These are phyloP conservation scores for Populus hybrid DNA, from an alignment of 441 rosid species.

Conservation along the genomic window DNA sequence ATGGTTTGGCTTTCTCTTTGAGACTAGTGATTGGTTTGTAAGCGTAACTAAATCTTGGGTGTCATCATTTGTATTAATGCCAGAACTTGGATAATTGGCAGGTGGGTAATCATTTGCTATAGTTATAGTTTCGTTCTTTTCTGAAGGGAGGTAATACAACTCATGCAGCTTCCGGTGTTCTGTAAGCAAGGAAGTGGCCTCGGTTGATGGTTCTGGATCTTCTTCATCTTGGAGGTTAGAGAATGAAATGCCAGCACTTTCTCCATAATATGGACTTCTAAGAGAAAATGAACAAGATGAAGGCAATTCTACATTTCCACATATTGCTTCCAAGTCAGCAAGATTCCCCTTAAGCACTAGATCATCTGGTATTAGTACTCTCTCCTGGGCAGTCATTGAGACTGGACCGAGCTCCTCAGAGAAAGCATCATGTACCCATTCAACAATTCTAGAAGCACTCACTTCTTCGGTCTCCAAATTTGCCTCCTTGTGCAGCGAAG, in stretches of 20 bases:
- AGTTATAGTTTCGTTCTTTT: slow-evolving; percentile 32
- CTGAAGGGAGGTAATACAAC: slow-evolving; percentile 65
- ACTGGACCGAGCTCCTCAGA: slow-evolving; percentile 75
- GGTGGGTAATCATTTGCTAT: slow-evolving; percentile 53
- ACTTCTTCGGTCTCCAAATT: slow-evolving; percentile 26
- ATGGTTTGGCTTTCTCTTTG: slow-evolving; percentile 46
- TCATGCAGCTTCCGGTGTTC: slow-evolving; percentile 90
- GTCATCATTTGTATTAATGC: slow-evolving; percentile 32
- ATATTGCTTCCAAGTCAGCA: slow-evolving; percentile 53
- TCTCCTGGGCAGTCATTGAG: slow-evolving; percentile 62
- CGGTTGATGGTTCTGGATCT: slow-evolving; percentile 46
- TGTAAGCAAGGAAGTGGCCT: slow-evolving; percentile 62
- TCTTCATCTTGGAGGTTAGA: slow-evolving; percentile 40
- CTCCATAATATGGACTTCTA: slow-evolving; percentile 32
- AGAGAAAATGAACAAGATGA: slow-evolving; percentile 40
- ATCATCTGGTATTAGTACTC: slow-evolving; percentile 59
- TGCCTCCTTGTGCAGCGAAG: slow-evolving; percentile 21
- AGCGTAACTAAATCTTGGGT: slow-evolving; percentile 45
- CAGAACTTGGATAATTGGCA: slow-evolving; percentile 52
- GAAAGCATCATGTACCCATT: slow-evolving; percentile 55
- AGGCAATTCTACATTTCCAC: slow-evolving; percentile 42
- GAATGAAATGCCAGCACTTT: slow-evolving; percentile 34
- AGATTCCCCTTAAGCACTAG: slow-evolving; percentile 66
- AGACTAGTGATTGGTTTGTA: slow-evolving; percentile 43
- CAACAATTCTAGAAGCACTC: slow-evolving; percentile 37